phyloP scores from a whole-genome alignment of 768 basidiomycete species.

The Amanita thiersii region DNA sequence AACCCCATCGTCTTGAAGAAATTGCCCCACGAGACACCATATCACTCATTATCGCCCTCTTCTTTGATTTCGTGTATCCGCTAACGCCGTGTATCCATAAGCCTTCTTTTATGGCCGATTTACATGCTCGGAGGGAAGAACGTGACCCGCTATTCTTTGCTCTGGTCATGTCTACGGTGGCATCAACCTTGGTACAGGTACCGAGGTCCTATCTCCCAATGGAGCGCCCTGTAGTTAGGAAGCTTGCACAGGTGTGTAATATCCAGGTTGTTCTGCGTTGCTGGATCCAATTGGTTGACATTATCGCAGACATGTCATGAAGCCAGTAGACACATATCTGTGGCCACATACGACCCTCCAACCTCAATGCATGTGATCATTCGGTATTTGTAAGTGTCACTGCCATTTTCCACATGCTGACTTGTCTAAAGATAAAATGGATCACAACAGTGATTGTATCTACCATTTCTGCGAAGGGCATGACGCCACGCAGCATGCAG shows the following conservation, averaged over 20 bases:
- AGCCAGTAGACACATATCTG: constrained; percentile 73
- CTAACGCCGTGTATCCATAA: constrained; percentile 88
- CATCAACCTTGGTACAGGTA: constrained; percentile 82
- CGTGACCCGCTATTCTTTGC: constrained; percentile 87
- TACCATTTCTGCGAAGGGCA: constrained; percentile 89
- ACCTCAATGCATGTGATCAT: constrained; percentile 81
- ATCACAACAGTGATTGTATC: constrained; percentile 72
- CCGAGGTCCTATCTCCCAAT: constrained; percentile 84
- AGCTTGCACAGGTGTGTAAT: constrained; percentile 50
- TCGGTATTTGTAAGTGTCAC: constrained; percentile 69
- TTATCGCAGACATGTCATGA: constrained; percentile 58
- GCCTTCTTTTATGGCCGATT: constrained; percentile 87
- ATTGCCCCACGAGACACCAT: constrained; percentile 79
- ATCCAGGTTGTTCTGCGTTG: constrained; percentile 2
- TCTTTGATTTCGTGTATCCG: constrained; percentile 92
- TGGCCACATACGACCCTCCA: constrained; percentile 78
- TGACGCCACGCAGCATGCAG: constrained; percentile 80
- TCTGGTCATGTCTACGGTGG: constrained; percentile 82
- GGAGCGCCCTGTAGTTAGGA: constrained; percentile 78
- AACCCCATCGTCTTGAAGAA: constrained; percentile 72
- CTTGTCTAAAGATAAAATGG: constrained; percentile 5
- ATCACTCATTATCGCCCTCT: constrained; percentile 75
- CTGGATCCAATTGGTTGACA: constrained; percentile 5
- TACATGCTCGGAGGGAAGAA: constrained; percentile 73
- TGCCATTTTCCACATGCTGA: constrained; percentile 6